Conservation (phyloP, 2,329 filamentous ascomycete species). For the Aureobasidium zeae region DNA sequence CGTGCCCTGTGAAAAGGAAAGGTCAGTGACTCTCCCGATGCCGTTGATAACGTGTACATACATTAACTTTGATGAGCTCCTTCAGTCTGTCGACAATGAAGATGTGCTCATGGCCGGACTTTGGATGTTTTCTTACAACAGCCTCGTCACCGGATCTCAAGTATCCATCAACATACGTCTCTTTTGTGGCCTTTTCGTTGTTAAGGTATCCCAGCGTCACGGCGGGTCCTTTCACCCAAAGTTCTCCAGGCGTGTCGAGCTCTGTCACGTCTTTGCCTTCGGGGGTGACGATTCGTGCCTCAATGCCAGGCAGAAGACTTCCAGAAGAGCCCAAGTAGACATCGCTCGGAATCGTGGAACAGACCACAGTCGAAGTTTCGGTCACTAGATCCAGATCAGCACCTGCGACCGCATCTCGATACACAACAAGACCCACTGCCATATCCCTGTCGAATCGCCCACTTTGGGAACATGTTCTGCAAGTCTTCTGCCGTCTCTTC, state of each 20-base stretch:
- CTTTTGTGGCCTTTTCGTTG: constrained; percentile 68
- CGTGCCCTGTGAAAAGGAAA: constrained; percentile 39
- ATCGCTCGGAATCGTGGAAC: constrained; percentile 51
- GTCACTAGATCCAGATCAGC: constrained; percentile 44
- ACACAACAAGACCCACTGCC: constrained; percentile 33
- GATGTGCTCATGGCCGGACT: constrained; percentile 63
- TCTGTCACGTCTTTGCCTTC: constrained; percentile 63
- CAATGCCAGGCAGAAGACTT: constrained; percentile 54
- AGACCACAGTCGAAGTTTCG: constrained; percentile 64
- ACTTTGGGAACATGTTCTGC: constrained; percentile 51
- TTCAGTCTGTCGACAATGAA: constrained; percentile 78
- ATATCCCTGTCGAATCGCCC: constrained; percentile 61
- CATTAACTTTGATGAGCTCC: constrained; percentile 71
- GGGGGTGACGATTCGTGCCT: constrained; percentile 56
- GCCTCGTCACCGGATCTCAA: constrained; percentile 82
- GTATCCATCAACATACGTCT: constrained; percentile 57
- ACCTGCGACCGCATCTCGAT: no score
- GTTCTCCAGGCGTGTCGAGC: constrained; percentile 68
- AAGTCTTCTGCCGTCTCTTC: constrained; percentile 61
- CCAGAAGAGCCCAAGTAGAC: constrained; percentile 64
- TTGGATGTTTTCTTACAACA: constrained; percentile 52
- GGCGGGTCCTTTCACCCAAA: constrained; percentile 67
- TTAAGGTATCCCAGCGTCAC: constrained; percentile 77
- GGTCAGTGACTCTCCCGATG: not conserved
- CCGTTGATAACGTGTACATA: constrained; percentile 27